phyloP scores from a whole-genome alignment of 345 rosid species.

The Excoecaria agallocha region DNA sequence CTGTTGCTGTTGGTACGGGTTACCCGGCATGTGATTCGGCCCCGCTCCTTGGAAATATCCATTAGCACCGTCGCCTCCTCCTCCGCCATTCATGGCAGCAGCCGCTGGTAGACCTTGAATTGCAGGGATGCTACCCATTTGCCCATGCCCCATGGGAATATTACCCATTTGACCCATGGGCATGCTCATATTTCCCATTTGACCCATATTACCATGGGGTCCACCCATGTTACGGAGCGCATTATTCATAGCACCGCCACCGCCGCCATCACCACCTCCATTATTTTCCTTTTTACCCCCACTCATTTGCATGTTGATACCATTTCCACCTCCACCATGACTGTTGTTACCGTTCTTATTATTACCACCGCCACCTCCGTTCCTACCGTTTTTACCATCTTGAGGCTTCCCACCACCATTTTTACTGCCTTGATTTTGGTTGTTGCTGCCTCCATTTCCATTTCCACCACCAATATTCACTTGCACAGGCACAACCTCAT shows the following conservation, averaged over 20 bases:
- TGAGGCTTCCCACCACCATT: conserved; percentile 39
- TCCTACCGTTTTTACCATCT: conserved; percentile 11
- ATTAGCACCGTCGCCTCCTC: background rate
- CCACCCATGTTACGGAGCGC: conserved; percentile 41
- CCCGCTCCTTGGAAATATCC: conserved; percentile 68
- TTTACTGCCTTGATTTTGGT: conserved; percentile 30
- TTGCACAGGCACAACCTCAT: conserved; percentile 27
- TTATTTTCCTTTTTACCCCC: conserved; percentile 18
- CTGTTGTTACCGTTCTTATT: conserved; percentile 33
- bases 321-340: conserved; percentile 34
- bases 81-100: conserved; percentile 41
- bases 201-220: conserved; percentile 30
- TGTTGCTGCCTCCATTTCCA: conserved; percentile 35
- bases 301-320: no score
- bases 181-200: conserved; percentile 22
- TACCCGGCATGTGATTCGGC: conserved; percentile 61
- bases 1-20: conserved; percentile 54
- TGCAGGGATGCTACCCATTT: conserved; percentile 48
- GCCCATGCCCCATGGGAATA: conserved; percentile 37
- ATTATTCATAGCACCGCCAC: conserved; percentile 35
- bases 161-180: conserved; percentile 26
- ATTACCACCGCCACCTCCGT: conserved; percentile 9
- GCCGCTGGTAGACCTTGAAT: conserved; percentile 79
- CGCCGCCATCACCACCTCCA: conserved; percentile 47
- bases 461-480: conserved; percentile 46